Evolutionary conservation across 805 yeast genomes (phyloP).

Genomic region (Teunomyces barrocoloradensis): DNA sequence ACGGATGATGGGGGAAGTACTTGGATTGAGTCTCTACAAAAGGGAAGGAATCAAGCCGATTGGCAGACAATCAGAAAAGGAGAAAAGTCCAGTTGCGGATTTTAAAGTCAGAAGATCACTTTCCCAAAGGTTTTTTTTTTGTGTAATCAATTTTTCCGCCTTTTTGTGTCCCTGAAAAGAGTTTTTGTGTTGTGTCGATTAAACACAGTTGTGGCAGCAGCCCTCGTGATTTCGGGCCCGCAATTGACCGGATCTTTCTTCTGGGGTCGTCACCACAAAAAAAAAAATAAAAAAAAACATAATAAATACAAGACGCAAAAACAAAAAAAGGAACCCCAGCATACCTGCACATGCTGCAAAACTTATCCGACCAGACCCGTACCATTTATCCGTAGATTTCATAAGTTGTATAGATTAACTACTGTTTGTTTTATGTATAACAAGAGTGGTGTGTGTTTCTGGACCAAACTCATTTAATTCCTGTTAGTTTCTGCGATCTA

Average conservation of each 20-base stretch:
- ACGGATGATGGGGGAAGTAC: neutral
- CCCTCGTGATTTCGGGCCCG: neutral
- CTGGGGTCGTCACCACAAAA: neutral
- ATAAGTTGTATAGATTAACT: neutral
- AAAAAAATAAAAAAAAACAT: neutral
- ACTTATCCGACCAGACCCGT: neutral
- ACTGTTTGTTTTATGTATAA: neutral
- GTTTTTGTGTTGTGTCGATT: neutral
- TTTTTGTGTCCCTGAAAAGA: neutral
- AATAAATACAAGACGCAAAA: neutral
- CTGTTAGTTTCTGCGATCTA: neutral
- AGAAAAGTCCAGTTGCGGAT: constrained; percentile 1
- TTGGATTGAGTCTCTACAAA: neutral
- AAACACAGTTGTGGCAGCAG: neutral
- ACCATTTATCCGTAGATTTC: neutral
- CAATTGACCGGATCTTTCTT: neutral
- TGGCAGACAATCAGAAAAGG: neutral
- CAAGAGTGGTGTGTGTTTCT: neutral
- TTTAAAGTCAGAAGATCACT: constrained; percentile 14
- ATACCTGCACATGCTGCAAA: neutral
- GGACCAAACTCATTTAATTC: neutral
- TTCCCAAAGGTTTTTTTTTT: constrained; percentile 11
- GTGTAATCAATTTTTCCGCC: neutral
- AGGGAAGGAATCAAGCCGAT: constrained; percentile 2
- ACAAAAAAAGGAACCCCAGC: neutral